These are phyloP conservation scores for Fusarium bulbicola DNA, from an alignment of 2,329 filamentous ascomycete species.

Conservation along the genomic window DNA sequence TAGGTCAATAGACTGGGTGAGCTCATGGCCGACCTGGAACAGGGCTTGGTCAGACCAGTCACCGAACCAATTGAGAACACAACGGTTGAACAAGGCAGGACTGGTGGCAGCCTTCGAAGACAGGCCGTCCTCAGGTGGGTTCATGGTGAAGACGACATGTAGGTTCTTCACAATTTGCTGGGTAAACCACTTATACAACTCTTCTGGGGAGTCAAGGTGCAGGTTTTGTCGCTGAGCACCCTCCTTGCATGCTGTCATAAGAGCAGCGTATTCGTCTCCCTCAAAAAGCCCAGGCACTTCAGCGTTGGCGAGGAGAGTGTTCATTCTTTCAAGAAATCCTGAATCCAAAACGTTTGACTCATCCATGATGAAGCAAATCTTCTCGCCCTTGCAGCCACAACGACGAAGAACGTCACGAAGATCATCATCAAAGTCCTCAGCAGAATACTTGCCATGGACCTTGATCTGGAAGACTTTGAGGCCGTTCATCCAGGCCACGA, in stretches of 20 bases:
- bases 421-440: slow-evolving; percentile 98
- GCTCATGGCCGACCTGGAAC: slow-evolving; percentile 95
- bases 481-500: slow-evolving; percentile 99
- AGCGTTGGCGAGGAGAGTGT: slow-evolving; percentile 97
- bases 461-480: slow-evolving; percentile 99
- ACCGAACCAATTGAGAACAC: slow-evolving; percentile 99
- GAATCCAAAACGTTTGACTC: slow-evolving; percentile 98
- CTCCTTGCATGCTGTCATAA: slow-evolving; percentile 99
- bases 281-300: slow-evolving; percentile 99
- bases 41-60: slow-evolving; percentile 99
- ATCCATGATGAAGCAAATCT: slow-evolving; percentile 99
- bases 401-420: slow-evolving; percentile 91
- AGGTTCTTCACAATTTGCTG: slow-evolving; percentile 99
- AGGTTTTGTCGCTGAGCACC: slow-evolving; percentile 95
- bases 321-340: slow-evolving; percentile 99
- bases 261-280: slow-evolving; percentile 96
- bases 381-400: slow-evolving; percentile 97
- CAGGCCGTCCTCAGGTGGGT: slow-evolving; percentile 93
- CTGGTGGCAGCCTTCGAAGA: slow-evolving; percentile 97
- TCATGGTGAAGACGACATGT: slow-evolving; percentile 99
- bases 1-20: slow-evolving; percentile 95
- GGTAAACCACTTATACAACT: slow-evolving; percentile 99
- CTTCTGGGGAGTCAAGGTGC: slow-evolving; percentile 95
- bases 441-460: slow-evolving; percentile 97
- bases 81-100: slow-evolving; percentile 98